phyloP scores from a whole-genome alignment of 805 yeast genomes.

The Nematodospora valgi region DNA sequence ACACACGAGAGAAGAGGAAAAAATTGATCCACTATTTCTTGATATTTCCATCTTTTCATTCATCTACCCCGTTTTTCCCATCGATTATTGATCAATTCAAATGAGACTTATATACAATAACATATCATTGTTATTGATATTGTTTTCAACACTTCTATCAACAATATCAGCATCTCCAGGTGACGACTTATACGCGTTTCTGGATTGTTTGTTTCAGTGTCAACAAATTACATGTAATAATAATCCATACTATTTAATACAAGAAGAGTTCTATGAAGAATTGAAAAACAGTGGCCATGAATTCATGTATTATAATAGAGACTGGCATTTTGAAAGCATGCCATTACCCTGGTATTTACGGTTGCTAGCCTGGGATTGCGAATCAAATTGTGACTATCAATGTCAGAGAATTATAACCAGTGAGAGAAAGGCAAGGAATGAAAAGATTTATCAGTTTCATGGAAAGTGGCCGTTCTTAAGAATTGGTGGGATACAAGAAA shows the following conservation, averaged over 20 bases:
- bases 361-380: conserved; percentile 69
- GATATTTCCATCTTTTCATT: too few relatives aligned
- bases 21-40: too few relatives aligned
- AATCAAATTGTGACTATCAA: conserved; percentile 83
- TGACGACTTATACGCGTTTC: conserved; percentile 55
- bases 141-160: neutral
- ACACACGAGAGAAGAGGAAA: too few relatives aligned
- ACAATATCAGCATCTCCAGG: conserved; percentile 51
- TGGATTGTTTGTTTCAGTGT: conserved; percentile 54
- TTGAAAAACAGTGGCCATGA: conserved; percentile 14
- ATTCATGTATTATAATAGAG: conserved; percentile 24
- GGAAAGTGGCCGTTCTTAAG: conserved; percentile 97
- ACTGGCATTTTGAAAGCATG: conserved; percentile 31
- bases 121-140: too few relatives aligned
- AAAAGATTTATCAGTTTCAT: conserved; percentile 77
- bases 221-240: conserved; percentile 29
- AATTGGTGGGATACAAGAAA: conserved; percentile 77
- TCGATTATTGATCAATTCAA: too few relatives aligned
- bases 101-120: too few relatives aligned
- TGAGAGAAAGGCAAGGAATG: conserved; percentile 43
- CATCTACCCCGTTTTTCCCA: too few relatives aligned
- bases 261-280: conserved; percentile 19
- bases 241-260: conserved; percentile 25
- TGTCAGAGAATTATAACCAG: conserved; percentile 79
- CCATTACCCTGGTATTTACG: conserved; percentile 42